Conservation (phyloP, 352 stramenopile genomes). For the Globisporangium nunn region DNA sequence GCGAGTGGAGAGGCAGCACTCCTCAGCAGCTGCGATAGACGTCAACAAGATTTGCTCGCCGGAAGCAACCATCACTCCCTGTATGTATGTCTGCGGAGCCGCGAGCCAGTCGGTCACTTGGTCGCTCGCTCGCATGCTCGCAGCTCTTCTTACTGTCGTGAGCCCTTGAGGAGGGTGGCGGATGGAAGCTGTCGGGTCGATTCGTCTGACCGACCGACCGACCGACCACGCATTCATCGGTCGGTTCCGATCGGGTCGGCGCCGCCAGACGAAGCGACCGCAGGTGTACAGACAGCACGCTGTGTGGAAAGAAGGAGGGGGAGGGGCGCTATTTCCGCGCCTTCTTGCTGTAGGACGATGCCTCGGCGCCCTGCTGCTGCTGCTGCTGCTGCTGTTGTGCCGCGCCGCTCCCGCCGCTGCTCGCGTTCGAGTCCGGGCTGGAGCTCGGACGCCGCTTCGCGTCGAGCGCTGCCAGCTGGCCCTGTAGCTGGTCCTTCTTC, state of each 20-base stretch:
- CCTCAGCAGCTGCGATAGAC: not conserved
- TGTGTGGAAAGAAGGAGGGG: not conserved
- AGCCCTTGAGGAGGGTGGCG: not conserved
- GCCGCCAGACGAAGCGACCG: not conserved
- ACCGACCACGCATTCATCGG: not conserved
- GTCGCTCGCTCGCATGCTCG: not conserved
- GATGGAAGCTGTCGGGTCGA: not conserved
- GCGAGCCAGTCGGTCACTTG: not conserved
- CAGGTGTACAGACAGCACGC: slow-evolving; percentile 3
- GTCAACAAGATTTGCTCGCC: not conserved
- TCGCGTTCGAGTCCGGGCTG: slow-evolving; percentile 22
- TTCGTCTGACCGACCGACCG: not conserved
- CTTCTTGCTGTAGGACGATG: slow-evolving; percentile 43
- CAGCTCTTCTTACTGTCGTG: not conserved
- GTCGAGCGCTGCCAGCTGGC: slow-evolving; percentile 72
- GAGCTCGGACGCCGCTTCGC: slow-evolving; percentile 58
- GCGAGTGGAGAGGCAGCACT: not conserved
- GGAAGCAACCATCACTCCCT: not conserved
- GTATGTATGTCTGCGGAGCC: not conserved
- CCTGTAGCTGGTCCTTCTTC: slow-evolving; percentile 86
- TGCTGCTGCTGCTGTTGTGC: slow-evolving; percentile 13
- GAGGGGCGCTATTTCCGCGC: slow-evolving; percentile 33
- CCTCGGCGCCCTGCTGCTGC: slow-evolving; percentile 11
- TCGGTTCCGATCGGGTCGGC: not conserved
- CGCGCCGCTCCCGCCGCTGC: slow-evolving; percentile 25